Percentiles rank a stretch among this genome's conserved stretches.
These are phyloP conservation scores for Candida namnaoensis DNA, from an alignment of 805 yeast genomes.

Conservation along the genomic window DNA sequence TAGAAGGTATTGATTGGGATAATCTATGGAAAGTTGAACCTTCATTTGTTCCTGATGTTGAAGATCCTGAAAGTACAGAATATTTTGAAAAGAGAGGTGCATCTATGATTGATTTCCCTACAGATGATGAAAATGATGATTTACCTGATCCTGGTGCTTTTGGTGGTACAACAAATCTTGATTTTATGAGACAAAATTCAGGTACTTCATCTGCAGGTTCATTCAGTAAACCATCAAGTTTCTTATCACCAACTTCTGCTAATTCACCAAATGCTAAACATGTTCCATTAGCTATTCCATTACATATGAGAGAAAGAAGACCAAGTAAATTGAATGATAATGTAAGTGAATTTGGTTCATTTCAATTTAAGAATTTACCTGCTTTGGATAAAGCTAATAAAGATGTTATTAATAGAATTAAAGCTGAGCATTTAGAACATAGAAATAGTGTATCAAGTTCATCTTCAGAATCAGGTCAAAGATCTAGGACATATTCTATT, in stretches of 20 bases:
- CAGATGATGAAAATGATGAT: conserved; percentile 14
- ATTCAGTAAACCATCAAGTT: conserved; percentile 2
- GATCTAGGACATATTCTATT: conserved; percentile 21
- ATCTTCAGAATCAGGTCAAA: conserved; percentile 22
- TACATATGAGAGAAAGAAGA: conserved; percentile 59
- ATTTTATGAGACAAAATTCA: conserved; percentile 11
- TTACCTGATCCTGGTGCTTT: conserved; percentile 20
- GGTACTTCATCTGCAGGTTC: background rate
- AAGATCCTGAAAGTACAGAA: conserved; percentile 80
- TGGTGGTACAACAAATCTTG: conserved; percentile 16
- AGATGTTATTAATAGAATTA: conserved; percentile 81
- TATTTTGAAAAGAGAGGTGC: conserved; percentile 93
- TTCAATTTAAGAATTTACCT: conserved; percentile 80
- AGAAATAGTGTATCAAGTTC: conserved; percentile 28
- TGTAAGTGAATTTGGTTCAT: conserved; percentile 79
- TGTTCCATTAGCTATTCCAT: conserved; percentile 41
- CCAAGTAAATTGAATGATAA: conserved; percentile 67
- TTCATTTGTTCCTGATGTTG: conserved; percentile 72
- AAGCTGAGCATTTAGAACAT: conserved; percentile 61
- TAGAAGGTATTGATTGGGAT: conserved; percentile 67
- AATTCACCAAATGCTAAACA: conserved; percentile 26
- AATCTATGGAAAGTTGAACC: conserved; percentile 62
- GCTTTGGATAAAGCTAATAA: conserved; percentile 91
- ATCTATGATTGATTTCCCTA: conserved; percentile 51
- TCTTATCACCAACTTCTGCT: conserved; percentile 19